Conservation (phyloP, 345 rosid species). For the Tarenaya hassleriana region DNA sequence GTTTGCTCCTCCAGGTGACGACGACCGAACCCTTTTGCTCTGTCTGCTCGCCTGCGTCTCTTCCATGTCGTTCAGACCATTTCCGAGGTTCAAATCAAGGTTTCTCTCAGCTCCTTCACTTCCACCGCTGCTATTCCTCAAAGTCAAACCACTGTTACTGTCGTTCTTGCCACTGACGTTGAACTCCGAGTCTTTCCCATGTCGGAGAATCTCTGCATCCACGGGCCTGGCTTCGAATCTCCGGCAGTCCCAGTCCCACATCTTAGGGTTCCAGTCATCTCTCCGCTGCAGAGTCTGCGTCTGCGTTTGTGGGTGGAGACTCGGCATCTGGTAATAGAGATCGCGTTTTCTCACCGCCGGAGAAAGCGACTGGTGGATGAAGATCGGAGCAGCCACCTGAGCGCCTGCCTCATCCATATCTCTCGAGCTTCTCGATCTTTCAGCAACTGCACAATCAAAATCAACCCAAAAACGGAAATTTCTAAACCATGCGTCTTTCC, state of each 20-base stretch:
- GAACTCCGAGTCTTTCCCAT: slow-evolving; percentile 27
- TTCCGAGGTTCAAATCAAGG: slow-evolving; percentile 70
- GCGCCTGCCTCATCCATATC: slow-evolving; percentile 78
- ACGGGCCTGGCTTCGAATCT: slow-evolving; percentile 59
- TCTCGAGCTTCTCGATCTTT: slow-evolving; percentile 16
- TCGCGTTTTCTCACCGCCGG: slow-evolving; percentile 59
- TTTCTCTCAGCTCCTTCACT: slow-evolving; percentile 39
- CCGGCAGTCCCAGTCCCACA: slow-evolving; percentile 79
- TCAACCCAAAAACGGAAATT: background rate
- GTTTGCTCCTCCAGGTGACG: slow-evolving; percentile 57
- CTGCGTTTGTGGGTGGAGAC: slow-evolving; percentile 14
- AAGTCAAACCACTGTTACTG: slow-evolving; percentile 14
- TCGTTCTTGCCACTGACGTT: background rate
- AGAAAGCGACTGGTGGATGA: slow-evolving; percentile 47
- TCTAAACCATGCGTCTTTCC: background rate
- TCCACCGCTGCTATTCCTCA: slow-evolving; percentile 15
- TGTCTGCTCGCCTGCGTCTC: slow-evolving; percentile 50
- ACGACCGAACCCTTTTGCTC: slow-evolving; percentile 61
- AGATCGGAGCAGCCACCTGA: slow-evolving; percentile 57
- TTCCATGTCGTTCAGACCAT: slow-evolving; percentile 40
- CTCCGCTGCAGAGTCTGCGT: slow-evolving; percentile 25
- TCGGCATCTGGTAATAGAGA: slow-evolving; percentile 38
- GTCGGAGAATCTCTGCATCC: slow-evolving; percentile 34
- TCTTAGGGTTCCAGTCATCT: slow-evolving; percentile 61
- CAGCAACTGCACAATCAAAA: slow-evolving; percentile 1